These are phyloP conservation scores for Picea glauca DNA, from an alignment of 75 land plant genomes.

Conservation along the genomic window DNA sequence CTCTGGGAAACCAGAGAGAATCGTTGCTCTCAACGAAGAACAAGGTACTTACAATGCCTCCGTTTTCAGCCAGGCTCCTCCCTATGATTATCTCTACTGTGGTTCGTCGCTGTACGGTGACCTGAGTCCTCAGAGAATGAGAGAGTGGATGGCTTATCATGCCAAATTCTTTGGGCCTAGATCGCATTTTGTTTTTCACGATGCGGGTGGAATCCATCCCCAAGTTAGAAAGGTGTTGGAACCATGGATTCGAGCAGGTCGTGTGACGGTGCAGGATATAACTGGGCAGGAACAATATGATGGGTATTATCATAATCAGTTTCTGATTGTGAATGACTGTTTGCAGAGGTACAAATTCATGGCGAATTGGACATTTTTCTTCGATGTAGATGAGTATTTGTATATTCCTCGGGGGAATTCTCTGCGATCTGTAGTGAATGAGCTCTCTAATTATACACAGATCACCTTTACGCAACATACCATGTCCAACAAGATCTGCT, in stretches of 20 bases:
- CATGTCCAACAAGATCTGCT: constrained; percentile 67
- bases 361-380: constrained; percentile 86
- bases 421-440: constrained; percentile 38
- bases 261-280: constrained; percentile 75
- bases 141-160: constrained; percentile 93
- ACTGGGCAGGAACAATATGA: constrained; percentile 66
- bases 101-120: constrained; percentile 85
- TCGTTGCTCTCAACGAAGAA: constrained; percentile 49
- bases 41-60: constrained; percentile 28
- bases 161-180: constrained; percentile 62
- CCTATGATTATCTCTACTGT: constrained; percentile 76
- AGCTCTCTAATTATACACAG: constrained; percentile 48
- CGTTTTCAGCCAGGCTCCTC: constrained; percentile 16
- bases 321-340: constrained; percentile 88
- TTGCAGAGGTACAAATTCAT: constrained; percentile 62
- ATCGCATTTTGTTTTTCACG: constrained; percentile 89
- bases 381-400: constrained; percentile 88
- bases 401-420: constrained; percentile 39
- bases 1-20: constrained; percentile 11
- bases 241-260: constrained; percentile 65
- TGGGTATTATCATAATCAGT: constrained; percentile 91
- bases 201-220: constrained; percentile 69
- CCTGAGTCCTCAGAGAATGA: constrained; percentile 52
- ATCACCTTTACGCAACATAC: constrained; percentile 75
- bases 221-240: constrained; percentile 43